Evolutionary conservation across 108 stramenopile genomes (phyloP), one percentile per base, ranked within the genome.

Genomic region (Conticribra guillardii): DNA sequence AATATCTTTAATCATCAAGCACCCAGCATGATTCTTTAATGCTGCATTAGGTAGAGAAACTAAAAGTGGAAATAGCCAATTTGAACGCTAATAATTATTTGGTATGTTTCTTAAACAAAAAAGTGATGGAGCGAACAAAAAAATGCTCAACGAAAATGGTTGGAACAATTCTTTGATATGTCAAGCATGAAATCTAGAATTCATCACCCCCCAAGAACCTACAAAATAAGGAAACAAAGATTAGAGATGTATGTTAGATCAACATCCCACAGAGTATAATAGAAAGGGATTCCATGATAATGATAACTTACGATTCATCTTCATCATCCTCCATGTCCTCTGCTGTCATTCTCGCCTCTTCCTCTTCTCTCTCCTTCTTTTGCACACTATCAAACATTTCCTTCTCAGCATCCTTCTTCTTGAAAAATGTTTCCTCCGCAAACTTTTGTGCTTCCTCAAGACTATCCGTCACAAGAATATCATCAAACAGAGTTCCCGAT

Each of bases 321-420:
- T 53, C 49, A n/a, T 60, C 60, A 44, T 64, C 63, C 30, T 32
- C 45, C 31, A 50, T 56, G 11, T 45, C 54, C 17, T 82, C 72
- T 28, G 61, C 75, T 19, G 27, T 53, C 58, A 73, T 73, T 17
- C 45, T 66, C 46, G 59, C 67, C 50, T 76, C 61, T 37, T 71
- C 68, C 67, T 80, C 59, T 60, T 82, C 65, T 33, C 80, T 45
- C 81, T 88, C 83, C 59, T 80, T 86, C 83, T 90, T 82, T 62
- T 94, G 64, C 50, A 46, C 60, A 50, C 91, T 89, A 67, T 97
- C 95, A 71, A 87, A 96, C 93, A 96, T 96, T 51, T 84, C 86
- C 88, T 97, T 97, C 89, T 99, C 99, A 21, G 61, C 91, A 72
- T 95, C 97, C 87, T 99, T 97, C 95, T 97, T 98, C 77, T 89